Evolutionary conservation across 1,284 basidiomycete species (phyloP).

Genomic region (Peniophora sp.): DNA sequence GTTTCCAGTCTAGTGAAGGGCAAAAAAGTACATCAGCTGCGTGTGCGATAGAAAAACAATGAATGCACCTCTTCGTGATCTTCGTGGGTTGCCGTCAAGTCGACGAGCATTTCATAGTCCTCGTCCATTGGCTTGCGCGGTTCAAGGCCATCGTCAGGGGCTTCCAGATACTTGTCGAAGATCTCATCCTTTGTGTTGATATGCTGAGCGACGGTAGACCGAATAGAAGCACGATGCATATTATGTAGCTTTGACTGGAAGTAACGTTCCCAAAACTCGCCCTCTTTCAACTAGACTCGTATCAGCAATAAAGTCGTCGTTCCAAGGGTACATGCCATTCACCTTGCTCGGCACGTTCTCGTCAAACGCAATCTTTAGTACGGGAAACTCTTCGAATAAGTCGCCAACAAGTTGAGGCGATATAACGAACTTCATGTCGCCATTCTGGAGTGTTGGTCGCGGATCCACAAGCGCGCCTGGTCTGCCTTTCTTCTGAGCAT

Average conservation of each 20-base stretch:
- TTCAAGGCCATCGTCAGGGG: slow-evolving; percentile 91
- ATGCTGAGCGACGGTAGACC: slow-evolving; percentile 78
- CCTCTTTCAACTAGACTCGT: slow-evolving; percentile 65
- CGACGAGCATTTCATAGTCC: slow-evolving; percentile 72
- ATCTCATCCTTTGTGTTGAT: slow-evolving; percentile 89
- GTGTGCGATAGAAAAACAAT: slow-evolving; percentile 2
- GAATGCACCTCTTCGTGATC: slow-evolving; percentile 81
- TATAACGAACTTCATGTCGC: slow-evolving; percentile 85
- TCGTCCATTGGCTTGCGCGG: slow-evolving; percentile 67
- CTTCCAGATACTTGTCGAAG: slow-evolving; percentile 92
- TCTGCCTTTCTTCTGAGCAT: slow-evolving; percentile 75
- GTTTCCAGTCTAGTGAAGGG: slow-evolving; percentile 62
- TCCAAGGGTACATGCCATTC: slow-evolving; percentile 14
- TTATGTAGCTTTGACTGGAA: slow-evolving; percentile 95
- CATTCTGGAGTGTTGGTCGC: slow-evolving; percentile 69
- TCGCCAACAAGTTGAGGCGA: slow-evolving; percentile 91
- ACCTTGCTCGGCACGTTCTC: slow-evolving; percentile 89
- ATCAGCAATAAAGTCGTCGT: too few relatives aligned
- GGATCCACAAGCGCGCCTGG: slow-evolving; percentile 86
- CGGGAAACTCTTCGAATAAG: slow-evolving; percentile 97
- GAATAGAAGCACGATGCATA: slow-evolving; percentile 86
- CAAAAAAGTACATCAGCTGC: not conserved
- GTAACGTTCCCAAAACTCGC: slow-evolving; percentile 94
- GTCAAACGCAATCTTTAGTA: slow-evolving; percentile 85
- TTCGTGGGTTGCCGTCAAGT: slow-evolving; percentile 83